Base-by-base conservation (phyloP, 331 rosid species). In the Rosa hybrid region DNA sequence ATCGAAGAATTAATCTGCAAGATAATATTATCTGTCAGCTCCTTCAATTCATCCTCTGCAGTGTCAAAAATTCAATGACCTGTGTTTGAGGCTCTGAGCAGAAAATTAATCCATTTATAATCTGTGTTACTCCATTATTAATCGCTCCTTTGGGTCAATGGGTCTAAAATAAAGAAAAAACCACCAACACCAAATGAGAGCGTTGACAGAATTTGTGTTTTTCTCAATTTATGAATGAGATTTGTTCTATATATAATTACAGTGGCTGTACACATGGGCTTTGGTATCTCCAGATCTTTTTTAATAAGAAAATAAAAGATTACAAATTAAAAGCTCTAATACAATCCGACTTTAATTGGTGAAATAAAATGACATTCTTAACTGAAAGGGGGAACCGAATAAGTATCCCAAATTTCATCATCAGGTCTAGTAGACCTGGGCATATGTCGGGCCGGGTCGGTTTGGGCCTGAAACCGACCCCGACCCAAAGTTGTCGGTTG, bases 151-250 rank as follows among this genome's bases (percentile, higher is more conserved):
- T 65, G 64, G 73, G 21, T 18, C 38, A 49, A 60, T 64, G 71
- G 30, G 44, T 9, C 7, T 44, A 27, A 25, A 76, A 62, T 54
- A 63, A 27, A 60, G 17, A 23, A 14, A 16, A 64, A 21, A 18
- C 60, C 38, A 7, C 17, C 27, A 27, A 27, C 30, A 27, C 30
- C 65, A 65, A 77, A 77, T 65, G 41, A 48, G 80, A 77, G 51
- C 63, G 48, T 77, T 46, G 50, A 64, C 50, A 77, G 4, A 77
- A 34, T 65, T 65, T 77, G 18, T 5, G 80, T n/a, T 48, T 65
- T 65, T 8, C 21, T 16, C 7, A 4, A 21, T 76, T 38, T 46
- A 12, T 48, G 48, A 77, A 46, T 76, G 8, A 76, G 68, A 45
- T 25, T 62, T 76, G 23, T 63, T 76, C 34, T 68, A 64, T 30